Evolutionary conservation across 2,329 filamentous ascomycete genomes (phyloP).

Genomic region (Sporothrix luriei): DNA sequence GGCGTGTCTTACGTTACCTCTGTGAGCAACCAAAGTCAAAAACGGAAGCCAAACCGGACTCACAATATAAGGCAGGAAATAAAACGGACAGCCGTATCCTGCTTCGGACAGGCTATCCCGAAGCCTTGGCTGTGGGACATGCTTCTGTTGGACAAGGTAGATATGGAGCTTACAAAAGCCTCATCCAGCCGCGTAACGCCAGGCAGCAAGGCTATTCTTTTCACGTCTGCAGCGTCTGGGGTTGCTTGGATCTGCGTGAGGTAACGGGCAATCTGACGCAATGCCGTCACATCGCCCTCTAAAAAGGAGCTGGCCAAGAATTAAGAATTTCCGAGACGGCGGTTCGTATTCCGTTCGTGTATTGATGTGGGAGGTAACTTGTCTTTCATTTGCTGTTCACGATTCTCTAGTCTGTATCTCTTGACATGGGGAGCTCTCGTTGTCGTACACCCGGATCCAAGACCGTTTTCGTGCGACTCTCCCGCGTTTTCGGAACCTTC

Average conservation of each 20-base stretch:
- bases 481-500: not conserved
- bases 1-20: not conserved
- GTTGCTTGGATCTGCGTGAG: not conserved
- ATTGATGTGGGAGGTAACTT: not conserved
- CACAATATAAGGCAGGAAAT: not conserved
- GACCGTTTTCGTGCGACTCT: not conserved
- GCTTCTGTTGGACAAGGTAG: not conserved
- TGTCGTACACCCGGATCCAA: not conserved
- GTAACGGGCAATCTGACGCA: constrained; percentile 14
- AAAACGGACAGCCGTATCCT: not conserved
- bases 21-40: not conserved
- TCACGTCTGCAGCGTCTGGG: too few species aligned
- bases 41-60: not conserved
- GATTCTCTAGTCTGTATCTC: not conserved
- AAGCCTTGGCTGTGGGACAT: constrained; percentile 12
- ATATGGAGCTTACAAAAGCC: not conserved
- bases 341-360: not conserved
- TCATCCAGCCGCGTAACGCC: constrained; percentile 19
- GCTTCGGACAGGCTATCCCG: constrained; percentile 19
- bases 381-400: not conserved
- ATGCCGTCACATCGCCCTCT: not conserved
- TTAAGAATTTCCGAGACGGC: not conserved
- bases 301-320: not conserved
- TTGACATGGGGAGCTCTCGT: not conserved
- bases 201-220: constrained; percentile 17